phyloP scores from a whole-genome alignment of 202 grass and related monocot genomes.

The Saccharum hybrid region DNA sequence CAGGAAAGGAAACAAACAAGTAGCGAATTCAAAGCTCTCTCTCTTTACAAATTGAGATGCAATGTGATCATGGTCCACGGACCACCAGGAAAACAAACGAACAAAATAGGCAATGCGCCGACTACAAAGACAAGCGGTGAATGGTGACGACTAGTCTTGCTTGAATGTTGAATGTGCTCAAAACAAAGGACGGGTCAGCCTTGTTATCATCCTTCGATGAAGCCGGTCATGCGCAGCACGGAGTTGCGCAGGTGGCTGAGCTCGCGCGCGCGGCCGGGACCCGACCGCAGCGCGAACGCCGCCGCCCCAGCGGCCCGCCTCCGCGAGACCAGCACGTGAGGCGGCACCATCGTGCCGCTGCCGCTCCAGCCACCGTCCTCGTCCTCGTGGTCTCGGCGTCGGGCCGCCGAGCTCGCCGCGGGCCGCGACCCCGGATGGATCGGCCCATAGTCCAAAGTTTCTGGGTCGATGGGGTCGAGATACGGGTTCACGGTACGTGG shows the following conservation, averaged over 20 bases:
- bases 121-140: no score
- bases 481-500: no score
- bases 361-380: neutral
- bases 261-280: slow-evolving; percentile 58
- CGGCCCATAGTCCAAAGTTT: no score
- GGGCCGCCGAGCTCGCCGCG: slow-evolving; percentile 22
- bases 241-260: slow-evolving; percentile 53
- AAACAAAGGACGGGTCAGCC: neutral
- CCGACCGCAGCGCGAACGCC: slow-evolving; percentile 52
- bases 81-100: slow-evolving; percentile 1
- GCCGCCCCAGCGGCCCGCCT: slow-evolving; percentile 12
- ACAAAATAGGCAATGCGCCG: neutral
- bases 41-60: neutral
- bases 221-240: slow-evolving; percentile 71
- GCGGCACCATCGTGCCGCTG: slow-evolving; percentile 51
- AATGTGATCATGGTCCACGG: neutral
- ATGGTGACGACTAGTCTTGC: neutral
- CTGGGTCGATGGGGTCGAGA: no score
- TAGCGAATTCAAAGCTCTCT: neutral
- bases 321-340: slow-evolving; percentile 64
- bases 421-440: slow-evolving; percentile 17
- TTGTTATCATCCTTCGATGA: slow-evolving; percentile 64
- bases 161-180: no score
- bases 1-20: neutral
- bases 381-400: slow-evolving; percentile 4